These are phyloP conservation scores for Pseudogymnoascus sp. DNA, from an alignment of 2,329 filamentous ascomycete species.

Conservation along the genomic window DNA sequence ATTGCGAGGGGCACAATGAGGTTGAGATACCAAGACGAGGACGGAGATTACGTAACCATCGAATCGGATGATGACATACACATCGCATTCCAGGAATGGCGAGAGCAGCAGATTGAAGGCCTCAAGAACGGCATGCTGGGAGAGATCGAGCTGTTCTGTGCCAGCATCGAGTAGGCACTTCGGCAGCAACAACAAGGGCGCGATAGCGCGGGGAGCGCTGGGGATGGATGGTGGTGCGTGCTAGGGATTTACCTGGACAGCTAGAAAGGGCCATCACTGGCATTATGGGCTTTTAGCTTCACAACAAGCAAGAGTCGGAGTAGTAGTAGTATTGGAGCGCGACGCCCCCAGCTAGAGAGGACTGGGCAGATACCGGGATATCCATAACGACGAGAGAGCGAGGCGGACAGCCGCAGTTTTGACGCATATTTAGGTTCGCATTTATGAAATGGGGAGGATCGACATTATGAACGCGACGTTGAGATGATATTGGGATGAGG, in stretches of 20 bases:
- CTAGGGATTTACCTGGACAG: not conserved
- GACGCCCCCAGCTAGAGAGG: not conserved
- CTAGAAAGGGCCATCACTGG: slow-evolving; percentile 9
- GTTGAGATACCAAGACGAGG: slow-evolving; percentile 83
- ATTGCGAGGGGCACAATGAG: slow-evolving; percentile 76
- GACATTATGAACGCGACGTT: slow-evolving; percentile 9
- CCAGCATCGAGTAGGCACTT: slow-evolving; percentile 34
- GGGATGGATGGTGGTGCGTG: not conserved
- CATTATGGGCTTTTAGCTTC: not conserved
- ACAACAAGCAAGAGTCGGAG: slow-evolving; percentile 5
- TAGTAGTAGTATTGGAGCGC: slow-evolving; percentile 2
- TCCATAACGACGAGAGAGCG: not conserved
- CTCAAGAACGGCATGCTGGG: slow-evolving; percentile 63
- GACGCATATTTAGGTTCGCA: not conserved
- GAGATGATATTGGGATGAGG: slow-evolving; percentile 5
- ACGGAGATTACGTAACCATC: slow-evolving; percentile 87
- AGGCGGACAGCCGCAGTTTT: not conserved
- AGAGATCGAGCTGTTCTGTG: slow-evolving; percentile 82
- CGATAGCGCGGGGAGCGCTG: slow-evolving; percentile 1
- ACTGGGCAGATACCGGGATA: not conserved
- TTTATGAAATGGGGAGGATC: slow-evolving; percentile 6
- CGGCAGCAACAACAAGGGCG: not conserved
- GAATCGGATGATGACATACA: slow-evolving; percentile 94
- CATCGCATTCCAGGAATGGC: slow-evolving; percentile 91
- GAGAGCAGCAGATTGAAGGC: slow-evolving; percentile 59